phyloP scores from a whole-genome alignment of 1,139 yeast genomes.

The Diutina neorugosa region DNA sequence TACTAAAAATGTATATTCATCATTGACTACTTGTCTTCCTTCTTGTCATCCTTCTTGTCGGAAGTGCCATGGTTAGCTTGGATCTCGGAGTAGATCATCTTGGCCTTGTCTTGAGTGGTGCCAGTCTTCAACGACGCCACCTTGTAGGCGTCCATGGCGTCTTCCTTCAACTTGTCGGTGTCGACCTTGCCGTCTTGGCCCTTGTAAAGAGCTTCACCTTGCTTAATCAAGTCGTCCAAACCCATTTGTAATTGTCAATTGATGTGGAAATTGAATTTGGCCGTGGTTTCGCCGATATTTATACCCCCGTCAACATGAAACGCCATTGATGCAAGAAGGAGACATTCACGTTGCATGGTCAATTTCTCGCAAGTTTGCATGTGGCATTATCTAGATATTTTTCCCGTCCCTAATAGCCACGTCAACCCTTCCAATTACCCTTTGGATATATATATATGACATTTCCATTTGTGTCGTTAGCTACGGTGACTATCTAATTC shows the following conservation, averaged over 20 bases:
- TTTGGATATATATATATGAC: no score
- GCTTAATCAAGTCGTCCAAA: slow-evolving; percentile 1
- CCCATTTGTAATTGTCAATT: neutral
- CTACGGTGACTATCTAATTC: no score
- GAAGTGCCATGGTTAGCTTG: neutral
- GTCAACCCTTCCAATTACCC: no score
- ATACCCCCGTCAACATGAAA: neutral
- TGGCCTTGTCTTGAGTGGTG: slow-evolving; percentile 3
- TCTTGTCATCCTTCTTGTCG: neutral
- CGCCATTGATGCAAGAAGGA: neutral
- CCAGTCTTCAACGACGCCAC: neutral
- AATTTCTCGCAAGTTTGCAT: neutral
- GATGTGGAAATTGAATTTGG: neutral
- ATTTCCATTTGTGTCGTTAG: no score
- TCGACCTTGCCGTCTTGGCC: slow-evolving; percentile 3
- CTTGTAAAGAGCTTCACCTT: slow-evolving; percentile 2
- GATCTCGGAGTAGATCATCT: neutral
- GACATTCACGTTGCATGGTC: neutral
- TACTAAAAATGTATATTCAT: neutral
- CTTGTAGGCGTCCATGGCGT: slow-evolving; percentile 3
- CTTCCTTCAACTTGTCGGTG: slow-evolving; percentile 2
- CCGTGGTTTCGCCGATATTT: neutral
- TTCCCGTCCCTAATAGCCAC: no score
- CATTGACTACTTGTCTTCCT: neutral
- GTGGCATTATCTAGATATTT: neutral